These are phyloP conservation scores for Aureobasidium melanogenum DNA, from an alignment of 2,329 filamentous ascomycete genomes.

Conservation along the genomic window DNA sequence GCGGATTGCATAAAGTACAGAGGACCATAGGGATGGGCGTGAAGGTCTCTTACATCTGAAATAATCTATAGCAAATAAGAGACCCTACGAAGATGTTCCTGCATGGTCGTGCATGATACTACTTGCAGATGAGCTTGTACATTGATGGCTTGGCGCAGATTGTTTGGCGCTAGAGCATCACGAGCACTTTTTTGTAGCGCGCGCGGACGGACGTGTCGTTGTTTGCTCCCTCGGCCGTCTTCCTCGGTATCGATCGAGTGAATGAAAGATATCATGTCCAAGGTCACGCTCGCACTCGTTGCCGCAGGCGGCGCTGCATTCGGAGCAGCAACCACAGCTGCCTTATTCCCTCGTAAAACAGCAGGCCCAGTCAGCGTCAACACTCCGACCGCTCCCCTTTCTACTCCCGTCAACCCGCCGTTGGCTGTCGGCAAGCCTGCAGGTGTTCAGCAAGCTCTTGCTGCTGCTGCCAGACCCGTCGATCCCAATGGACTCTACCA, in stretches of 20 bases:
- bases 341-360: slow-evolving; percentile 31
- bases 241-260: not conserved
- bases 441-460: slow-evolving; percentile 17
- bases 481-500: slow-evolving; percentile 44
- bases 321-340: slow-evolving; percentile 41
- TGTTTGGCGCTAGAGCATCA: slow-evolving; percentile 10
- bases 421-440: slow-evolving; percentile 12
- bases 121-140: not conserved
- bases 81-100: not conserved
- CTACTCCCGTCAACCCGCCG: slow-evolving; percentile 19
- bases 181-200: slow-evolving; percentile 1
- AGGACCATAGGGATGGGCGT: slow-evolving; percentile 90
- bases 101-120: not conserved
- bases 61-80: not conserved
- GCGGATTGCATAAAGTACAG: slow-evolving; percentile 71
- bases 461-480: slow-evolving; percentile 27
- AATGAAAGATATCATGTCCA: slow-evolving; percentile 33
- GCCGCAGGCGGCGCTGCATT: slow-evolving; percentile 40
- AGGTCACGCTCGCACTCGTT: slow-evolving; percentile 41
- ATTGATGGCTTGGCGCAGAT: not conserved
- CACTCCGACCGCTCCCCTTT: slow-evolving; percentile 24
- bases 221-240: not conserved
- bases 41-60: slow-evolving; percentile 88
- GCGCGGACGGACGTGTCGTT: not conserved
- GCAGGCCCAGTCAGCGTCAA: slow-evolving; percentile 18